Conservation (phyloP, 148 eudicot genomes). For the Chenopodium formosanum region DNA sequence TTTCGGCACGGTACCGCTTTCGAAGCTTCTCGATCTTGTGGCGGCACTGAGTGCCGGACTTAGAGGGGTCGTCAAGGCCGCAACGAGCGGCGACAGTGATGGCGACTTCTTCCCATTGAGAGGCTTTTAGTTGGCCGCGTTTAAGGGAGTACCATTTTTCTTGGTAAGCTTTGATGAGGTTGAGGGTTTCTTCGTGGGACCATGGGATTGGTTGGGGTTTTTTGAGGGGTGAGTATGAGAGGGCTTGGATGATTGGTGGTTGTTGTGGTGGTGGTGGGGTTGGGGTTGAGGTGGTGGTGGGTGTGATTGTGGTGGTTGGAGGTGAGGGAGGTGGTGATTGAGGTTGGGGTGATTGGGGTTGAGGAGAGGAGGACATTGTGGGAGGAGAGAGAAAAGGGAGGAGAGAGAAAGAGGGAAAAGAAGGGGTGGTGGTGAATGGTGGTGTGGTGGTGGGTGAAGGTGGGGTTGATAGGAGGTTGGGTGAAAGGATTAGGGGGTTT, state of each 20-base stretch:
- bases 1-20: conserved; percentile 61
- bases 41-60: conserved; percentile 73
- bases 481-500: neutral
- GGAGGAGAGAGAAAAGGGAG: neutral
- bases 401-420: neutral
- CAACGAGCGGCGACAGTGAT: conserved; percentile 61
- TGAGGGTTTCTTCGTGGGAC: conserved; percentile 68
- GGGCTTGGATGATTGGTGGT: conserved; percentile 11
- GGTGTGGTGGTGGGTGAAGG: conserved; percentile 6
- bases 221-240: conserved; percentile 30
- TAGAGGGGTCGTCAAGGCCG: conserved; percentile 50
- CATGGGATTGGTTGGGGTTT: conserved; percentile 50
- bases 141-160: conserved; percentile 73
- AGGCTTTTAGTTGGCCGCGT: conserved; percentile 59
- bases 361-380: conserved; percentile 12
- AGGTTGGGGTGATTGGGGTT: conserved; percentile 13
- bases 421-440: neutral
- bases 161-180: conserved; percentile 69
- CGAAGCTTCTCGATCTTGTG: conserved; percentile 88
- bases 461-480: neutral
- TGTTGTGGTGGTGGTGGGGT: neutral
- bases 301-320: conserved; percentile 14
- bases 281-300: neutral
- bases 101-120: conserved; percentile 77
- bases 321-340: conserved; percentile 9